Percentiles rank a stretch among this genome's conserved stretches.
These are phyloP conservation scores for Thelonectria blattea DNA, from an alignment of 2,329 filamentous ascomycete species.

Conservation along the genomic window DNA sequence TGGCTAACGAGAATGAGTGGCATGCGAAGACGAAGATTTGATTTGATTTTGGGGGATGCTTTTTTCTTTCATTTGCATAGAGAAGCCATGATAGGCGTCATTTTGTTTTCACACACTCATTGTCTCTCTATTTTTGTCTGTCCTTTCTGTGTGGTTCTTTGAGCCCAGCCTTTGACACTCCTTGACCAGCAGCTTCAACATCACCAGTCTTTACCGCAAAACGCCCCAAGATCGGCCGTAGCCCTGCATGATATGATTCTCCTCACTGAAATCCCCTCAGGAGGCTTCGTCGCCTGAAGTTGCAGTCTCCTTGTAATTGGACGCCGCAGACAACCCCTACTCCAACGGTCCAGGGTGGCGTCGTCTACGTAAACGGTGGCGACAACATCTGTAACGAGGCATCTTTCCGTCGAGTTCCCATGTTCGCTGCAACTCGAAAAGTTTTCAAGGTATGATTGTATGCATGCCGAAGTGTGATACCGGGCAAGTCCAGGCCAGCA, in stretches of 20 bases:
- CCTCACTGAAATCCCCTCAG: not conserved
- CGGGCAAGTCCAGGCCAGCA: not conserved
- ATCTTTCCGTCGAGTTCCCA: not conserved
- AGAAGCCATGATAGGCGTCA: not conserved
- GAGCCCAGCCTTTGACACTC: constrained; percentile 3
- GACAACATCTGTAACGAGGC: not conserved
- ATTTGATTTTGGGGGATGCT: not conserved
- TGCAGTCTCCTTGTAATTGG: not conserved
- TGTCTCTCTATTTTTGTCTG: not conserved
- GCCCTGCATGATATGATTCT: not conserved
- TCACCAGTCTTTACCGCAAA: constrained; percentile 6
- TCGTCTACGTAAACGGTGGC: not conserved
- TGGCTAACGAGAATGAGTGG: constrained; percentile 51
- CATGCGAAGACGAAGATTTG: constrained; percentile 5
- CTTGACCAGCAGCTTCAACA: not conserved
- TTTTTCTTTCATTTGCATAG: not conserved
- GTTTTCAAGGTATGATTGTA: not conserved
- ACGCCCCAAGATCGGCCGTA: not conserved
- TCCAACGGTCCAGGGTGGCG: not conserved
- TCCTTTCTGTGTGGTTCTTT: not conserved
- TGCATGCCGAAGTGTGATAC: not conserved
- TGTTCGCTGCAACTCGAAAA: not conserved
- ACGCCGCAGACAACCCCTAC: not conserved
- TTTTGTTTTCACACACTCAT: not conserved
- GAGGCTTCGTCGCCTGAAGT: not conserved